phyloP scores from a whole-genome alignment of 106 monocot species.

The Amphibolis antarctica region DNA sequence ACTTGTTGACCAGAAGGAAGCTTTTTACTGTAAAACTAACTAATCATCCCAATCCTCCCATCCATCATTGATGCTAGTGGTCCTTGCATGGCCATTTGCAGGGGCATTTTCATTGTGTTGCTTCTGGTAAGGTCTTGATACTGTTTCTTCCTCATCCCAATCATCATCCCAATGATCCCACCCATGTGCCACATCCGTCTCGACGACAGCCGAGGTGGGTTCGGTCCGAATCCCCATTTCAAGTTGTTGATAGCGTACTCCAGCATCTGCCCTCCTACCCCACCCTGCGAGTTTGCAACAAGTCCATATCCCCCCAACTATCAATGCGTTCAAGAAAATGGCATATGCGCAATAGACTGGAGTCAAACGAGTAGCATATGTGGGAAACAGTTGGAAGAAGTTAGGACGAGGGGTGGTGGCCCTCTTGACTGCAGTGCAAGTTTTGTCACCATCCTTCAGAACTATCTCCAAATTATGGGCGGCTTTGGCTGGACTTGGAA shows the following conservation, averaged over 20 bases:
- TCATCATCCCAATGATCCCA: constrained; percentile 73
- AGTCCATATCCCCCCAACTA: constrained; percentile 36
- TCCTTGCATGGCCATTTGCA: constrained; percentile 38
- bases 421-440: constrained; percentile 27
- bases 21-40: neutral
- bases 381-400: constrained; percentile 21
- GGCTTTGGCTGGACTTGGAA: neutral
- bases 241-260: constrained; percentile 54
- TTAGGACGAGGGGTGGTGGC: constrained; percentile 7
- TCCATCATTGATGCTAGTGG: constrained; percentile 32
- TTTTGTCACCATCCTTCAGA: constrained; percentile 23
- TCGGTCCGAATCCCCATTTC: constrained; percentile 35
- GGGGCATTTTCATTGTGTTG: constrained; percentile 6
- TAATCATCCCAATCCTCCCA: constrained; percentile 84
- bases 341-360: constrained; percentile 48
- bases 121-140: constrained; percentile 9
- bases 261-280: constrained; percentile 22
- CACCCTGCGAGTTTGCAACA: constrained; percentile 52
- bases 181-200: constrained; percentile 16
- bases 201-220: constrained; percentile 3
- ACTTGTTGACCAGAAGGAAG: neutral
- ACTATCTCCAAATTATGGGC: constrained; percentile 11
- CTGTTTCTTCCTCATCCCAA: constrained; percentile 60
- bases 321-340: constrained; percentile 18
- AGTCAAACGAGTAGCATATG: constrained; percentile 31